Evolutionary conservation across 1,284 basidiomycete genomes (phyloP).

Genomic region (Cutaneotrichosporon sp.): DNA sequence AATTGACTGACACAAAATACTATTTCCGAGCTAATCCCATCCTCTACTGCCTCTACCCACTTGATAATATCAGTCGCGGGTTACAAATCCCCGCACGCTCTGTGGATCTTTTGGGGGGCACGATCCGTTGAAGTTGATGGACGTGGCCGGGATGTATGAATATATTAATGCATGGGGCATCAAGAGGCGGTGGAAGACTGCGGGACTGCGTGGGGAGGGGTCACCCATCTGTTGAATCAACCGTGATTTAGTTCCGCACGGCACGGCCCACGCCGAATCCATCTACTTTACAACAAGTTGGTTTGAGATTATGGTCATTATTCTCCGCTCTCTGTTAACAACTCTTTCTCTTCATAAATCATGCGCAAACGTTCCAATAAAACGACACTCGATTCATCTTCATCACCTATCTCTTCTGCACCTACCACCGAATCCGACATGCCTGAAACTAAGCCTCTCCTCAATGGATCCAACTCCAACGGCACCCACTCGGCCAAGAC

Average conservation of each 20-base stretch:
- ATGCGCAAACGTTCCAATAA: neutral
- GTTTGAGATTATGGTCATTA: too few relatives aligned
- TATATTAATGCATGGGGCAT: too few relatives aligned
- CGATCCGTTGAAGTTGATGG: too few relatives aligned
- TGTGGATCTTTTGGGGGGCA: too few relatives aligned
- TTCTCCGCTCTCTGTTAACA: neutral
- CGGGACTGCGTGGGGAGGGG: neutral
- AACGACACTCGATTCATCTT: neutral
- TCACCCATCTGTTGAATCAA: too few relatives aligned
- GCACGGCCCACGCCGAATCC: slow-evolving; percentile 4
- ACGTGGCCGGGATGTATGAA: too few relatives aligned
- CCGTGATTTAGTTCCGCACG: neutral
- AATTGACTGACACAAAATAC: too few relatives aligned
- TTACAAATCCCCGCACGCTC: too few relatives aligned
- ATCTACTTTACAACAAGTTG: neutral
- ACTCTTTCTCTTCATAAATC: neutral
- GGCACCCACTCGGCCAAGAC: neutral
- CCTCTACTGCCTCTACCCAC: too few relatives aligned
- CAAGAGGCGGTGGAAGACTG: neutral
- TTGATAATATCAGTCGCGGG: too few relatives aligned
- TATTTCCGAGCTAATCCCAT: too few relatives aligned
- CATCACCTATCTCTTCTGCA: neutral
- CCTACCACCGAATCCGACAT: neutral
- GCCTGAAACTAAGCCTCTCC: neutral
- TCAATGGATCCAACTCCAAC: neutral